Percentiles rank a stretch among this genome's conserved stretches.
Evolutionary conservation across 2,329 filamentous ascomycete genomes (phyloP).

Genomic region (Sporothrix inflata): DNA sequence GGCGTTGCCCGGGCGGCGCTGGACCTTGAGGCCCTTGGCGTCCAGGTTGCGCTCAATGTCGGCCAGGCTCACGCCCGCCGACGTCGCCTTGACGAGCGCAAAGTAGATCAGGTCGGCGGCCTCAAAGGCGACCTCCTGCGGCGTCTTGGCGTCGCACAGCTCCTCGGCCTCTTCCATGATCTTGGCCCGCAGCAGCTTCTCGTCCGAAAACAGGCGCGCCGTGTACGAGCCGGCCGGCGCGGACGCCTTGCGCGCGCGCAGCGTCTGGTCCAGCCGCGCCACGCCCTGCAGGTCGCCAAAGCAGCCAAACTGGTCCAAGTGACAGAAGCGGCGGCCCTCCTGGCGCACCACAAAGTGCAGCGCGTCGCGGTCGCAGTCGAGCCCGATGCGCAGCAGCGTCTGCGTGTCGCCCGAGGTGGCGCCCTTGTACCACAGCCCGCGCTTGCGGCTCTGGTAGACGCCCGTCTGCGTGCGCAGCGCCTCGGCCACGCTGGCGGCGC

Average conservation of each 20-base stretch:
- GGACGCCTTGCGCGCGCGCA: constrained; percentile 77
- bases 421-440: constrained; percentile 95
- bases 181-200: constrained; percentile 87
- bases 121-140: constrained; percentile 79
- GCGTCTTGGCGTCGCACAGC: constrained; percentile 77
- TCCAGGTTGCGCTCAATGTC: constrained; percentile 93
- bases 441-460: constrained; percentile 95
- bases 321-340: constrained; percentile 87
- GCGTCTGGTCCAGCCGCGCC: constrained; percentile 81
- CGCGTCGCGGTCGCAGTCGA: constrained; percentile 94
- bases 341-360: constrained; percentile 88
- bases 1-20: constrained; percentile 88
- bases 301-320: constrained; percentile 87
- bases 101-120: constrained; percentile 97
- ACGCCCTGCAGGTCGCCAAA: constrained; percentile 85
- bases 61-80: constrained; percentile 79
- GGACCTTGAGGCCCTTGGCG: constrained; percentile 92
- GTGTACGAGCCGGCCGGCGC: constrained; percentile 93
- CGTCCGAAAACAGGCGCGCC: constrained; percentile 86
- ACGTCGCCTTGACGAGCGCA: constrained; percentile 84
- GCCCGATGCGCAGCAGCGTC: constrained; percentile 78
- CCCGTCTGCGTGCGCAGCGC: constrained; percentile 77
- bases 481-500: constrained; percentile 84
- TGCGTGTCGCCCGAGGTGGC: constrained; percentile 93
- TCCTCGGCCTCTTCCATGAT: constrained; percentile 99